A percentile compares a stretch with the other conserved stretches of the same genome.
These are phyloP conservation scores for Citrus reticulata DNA, from an alignment of 345 rosid genomes.

Conservation along the genomic window DNA sequence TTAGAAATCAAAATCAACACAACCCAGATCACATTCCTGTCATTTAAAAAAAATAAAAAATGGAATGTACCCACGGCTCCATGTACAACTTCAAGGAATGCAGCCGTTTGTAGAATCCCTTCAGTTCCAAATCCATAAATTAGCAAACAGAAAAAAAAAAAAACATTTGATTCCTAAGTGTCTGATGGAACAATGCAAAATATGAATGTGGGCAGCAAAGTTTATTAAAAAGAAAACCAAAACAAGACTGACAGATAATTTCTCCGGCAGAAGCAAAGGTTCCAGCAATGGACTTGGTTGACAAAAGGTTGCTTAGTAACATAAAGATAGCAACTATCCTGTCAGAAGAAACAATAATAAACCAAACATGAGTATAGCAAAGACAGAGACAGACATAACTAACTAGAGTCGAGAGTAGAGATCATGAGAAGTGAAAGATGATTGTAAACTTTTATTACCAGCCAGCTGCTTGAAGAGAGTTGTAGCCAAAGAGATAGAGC, in stretches of 20 bases:
- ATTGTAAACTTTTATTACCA: conserved; percentile 33
- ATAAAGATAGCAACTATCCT: conserved; percentile 53
- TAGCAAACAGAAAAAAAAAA: neutral
- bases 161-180: neutral
- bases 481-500: conserved; percentile 68
- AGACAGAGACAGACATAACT: neutral
- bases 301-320: conserved; percentile 27
- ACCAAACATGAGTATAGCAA: neutral
- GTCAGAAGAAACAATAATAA: conserved; percentile 1
- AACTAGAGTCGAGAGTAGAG: too few relatives aligned
- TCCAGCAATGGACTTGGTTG: conserved; percentile 38
- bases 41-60: neutral
- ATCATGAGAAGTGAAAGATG: neutral
- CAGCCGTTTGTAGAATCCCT: conserved; percentile 58
- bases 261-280: conserved; percentile 71
- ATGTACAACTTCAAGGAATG: conserved; percentile 76
- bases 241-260: conserved; percentile 45
- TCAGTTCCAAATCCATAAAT: conserved; percentile 1
- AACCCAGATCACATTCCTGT: neutral
- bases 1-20: conserved; percentile 8
- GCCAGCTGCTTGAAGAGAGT: conserved; percentile 62
- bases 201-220: neutral
- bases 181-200: neutral
- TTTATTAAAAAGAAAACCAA: neutral
- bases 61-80: conserved; percentile 59